Evolutionary conservation across 129 eudicot genomes (phyloP).

Genomic region (Flaveria ramosissima): DNA sequence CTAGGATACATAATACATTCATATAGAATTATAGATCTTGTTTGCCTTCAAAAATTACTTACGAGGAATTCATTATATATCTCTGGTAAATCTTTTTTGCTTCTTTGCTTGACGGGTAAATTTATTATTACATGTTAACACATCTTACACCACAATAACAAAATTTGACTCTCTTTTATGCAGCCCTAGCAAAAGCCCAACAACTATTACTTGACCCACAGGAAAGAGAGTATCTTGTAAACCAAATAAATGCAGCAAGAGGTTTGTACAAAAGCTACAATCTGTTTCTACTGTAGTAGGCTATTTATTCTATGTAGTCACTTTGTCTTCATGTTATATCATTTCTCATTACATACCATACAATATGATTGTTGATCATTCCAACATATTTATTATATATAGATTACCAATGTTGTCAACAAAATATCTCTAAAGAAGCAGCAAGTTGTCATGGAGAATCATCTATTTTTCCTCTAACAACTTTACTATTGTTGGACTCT

Average conservation of each 20-base stretch:
- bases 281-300: slow-evolving; percentile 20
- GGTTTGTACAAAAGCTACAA: slow-evolving; percentile 46
- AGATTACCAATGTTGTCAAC: background rate
- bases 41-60: slow-evolving; percentile 1
- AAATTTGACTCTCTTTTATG: slow-evolving; percentile 17
- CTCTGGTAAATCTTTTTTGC: slow-evolving; percentile 14
- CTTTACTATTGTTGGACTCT: background rate
- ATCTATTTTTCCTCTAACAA: background rate
- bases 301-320: slow-evolving; percentile 16
- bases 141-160: slow-evolving; percentile 17
- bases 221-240: slow-evolving; percentile 89
- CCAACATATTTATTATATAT: background rate
- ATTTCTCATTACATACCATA: background rate
- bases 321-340: slow-evolving; percentile 18
- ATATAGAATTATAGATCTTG: background rate
- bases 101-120: slow-evolving; percentile 1
- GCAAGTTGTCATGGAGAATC: background rate
- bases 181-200: slow-evolving; percentile 99
- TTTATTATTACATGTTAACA: slow-evolving; percentile 23
- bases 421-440: background rate
- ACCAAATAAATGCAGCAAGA: slow-evolving; percentile 85
- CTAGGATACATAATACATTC: background rate
- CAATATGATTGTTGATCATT: background rate
- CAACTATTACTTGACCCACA: slow-evolving; percentile 86
- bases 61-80: background rate